A percentile compares a stretch with the other conserved stretches of the same genome.
Conservation (phyloP, 2,329 filamentous ascomycete genomes). For the Alternaria arborescens region DNA sequence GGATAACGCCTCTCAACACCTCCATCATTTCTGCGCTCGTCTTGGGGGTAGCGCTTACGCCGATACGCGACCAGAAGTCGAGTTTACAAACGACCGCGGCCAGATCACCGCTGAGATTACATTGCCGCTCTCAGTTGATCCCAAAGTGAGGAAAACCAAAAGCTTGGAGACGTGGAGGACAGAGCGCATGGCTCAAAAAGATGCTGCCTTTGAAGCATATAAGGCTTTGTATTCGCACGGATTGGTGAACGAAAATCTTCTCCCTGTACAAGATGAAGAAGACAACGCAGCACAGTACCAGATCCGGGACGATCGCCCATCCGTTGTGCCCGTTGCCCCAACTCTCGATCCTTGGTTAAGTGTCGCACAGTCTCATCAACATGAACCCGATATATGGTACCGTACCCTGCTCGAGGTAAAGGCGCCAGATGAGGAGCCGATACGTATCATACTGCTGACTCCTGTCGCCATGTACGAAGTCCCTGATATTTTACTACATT, state of each 20-base stretch:
- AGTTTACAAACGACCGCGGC: conserved; percentile 55
- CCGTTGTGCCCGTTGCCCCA: conserved; percentile 35
- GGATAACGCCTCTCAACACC: conserved; percentile 76
- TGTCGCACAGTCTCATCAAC: conserved; percentile 24
- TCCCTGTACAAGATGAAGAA: conserved; percentile 64
- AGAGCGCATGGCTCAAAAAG: conserved; percentile 76
- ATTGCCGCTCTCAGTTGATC: conserved; percentile 75
- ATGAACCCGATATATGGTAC: conserved; percentile 27
- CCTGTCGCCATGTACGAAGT: conserved; percentile 31
- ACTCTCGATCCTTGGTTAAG: conserved; percentile 44
- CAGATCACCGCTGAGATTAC: conserved; percentile 67
- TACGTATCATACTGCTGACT: conserved; percentile 34
- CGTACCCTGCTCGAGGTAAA: conserved; percentile 29
- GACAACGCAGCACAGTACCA: conserved; percentile 34
- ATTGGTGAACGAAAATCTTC: conserved; percentile 78
- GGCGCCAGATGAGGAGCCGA: conserved; percentile 17
- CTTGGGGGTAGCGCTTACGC: conserved; percentile 67
- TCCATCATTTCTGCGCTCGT: conserved; percentile 80
- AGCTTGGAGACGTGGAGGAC: conserved; percentile 70
- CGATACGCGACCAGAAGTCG: conserved; percentile 74
- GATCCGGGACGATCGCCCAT: conserved; percentile 35
- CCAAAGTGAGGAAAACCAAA: conserved; percentile 63
- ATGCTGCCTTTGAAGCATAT: conserved; percentile 86
- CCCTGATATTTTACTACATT: conserved; percentile 36
- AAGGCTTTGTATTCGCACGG: conserved; percentile 72